phyloP scores from a whole-genome alignment of 1,139 yeast species.

The Taphrina populina region DNA sequence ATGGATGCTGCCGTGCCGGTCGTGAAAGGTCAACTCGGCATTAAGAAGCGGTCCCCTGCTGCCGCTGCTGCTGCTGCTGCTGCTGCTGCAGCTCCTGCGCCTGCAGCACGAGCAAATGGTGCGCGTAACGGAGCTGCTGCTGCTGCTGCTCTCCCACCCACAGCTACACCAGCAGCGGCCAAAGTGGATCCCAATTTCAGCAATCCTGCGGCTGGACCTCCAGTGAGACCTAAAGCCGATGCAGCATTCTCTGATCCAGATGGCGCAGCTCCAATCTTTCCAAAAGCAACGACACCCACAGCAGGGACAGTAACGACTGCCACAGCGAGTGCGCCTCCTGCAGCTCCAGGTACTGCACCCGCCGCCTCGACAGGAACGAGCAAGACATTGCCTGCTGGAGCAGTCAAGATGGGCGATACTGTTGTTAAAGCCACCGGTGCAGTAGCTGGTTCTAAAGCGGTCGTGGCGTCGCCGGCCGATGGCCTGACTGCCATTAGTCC shows the following conservation, averaged over 20 bases:
- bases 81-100: not conserved
- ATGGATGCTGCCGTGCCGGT: too few species aligned
- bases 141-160: not conserved
- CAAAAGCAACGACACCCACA: too few species aligned
- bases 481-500: not conserved
- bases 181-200: conserved; percentile 13
- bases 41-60: too few species aligned
- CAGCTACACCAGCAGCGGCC: conserved; percentile 9
- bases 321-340: not conserved
- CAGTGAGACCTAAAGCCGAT: conserved; percentile 6
- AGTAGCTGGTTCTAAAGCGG: not conserved
- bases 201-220: conserved; percentile 8
- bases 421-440: not conserved
- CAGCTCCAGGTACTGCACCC: not conserved
- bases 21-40: too few species aligned
- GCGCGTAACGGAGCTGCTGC: conserved; percentile 11
- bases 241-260: conserved; percentile 3
- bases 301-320: too few species aligned
- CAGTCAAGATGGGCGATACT: not conserved
- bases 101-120: conserved; percentile 5
- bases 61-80: not conserved
- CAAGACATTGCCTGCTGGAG: not conserved
- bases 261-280: conserved; percentile 4
- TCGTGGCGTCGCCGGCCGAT: not conserved
- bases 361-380: not conserved